These are phyloP conservation scores for Fusarium virguliforme DNA, from an alignment of 2,329 filamentous ascomycete species.

Conservation along the genomic window DNA sequence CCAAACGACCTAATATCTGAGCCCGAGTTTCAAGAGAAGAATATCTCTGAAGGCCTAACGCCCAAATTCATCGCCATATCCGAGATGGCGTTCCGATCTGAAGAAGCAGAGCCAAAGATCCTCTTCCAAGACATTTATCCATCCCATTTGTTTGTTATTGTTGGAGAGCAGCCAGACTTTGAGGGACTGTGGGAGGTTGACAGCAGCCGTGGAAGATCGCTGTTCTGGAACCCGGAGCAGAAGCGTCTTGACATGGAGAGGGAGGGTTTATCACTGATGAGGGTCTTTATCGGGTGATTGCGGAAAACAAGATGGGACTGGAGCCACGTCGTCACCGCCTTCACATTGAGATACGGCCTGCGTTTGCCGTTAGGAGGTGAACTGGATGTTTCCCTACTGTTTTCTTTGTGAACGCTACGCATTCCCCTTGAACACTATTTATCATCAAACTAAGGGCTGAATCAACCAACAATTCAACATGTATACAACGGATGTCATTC, in stretches of 20 bases:
- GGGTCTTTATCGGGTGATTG: background rate
- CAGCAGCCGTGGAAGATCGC: background rate
- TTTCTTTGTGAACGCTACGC: background rate
- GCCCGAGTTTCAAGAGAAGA: background rate
- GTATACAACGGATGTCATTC: too few species aligned
- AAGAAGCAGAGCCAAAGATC: accelerated
- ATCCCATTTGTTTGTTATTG: conserved; percentile 13
- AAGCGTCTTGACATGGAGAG: background rate
- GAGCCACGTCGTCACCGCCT: accelerated
- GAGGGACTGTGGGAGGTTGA: conserved; percentile 25
- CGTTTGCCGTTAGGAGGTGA: background rate
- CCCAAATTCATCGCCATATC: conserved; percentile 20
- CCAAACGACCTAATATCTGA: background rate
- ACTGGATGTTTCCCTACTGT: too few species aligned
- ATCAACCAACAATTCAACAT: too few species aligned
- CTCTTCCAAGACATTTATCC: background rate
- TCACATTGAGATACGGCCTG: conserved; percentile 12
- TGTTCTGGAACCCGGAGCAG: background rate
- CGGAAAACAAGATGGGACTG: background rate
- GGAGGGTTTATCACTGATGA: background rate
- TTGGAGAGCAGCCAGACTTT: conserved; percentile 12
- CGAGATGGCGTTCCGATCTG: background rate
- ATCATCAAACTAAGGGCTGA: background rate
- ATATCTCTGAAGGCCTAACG: background rate
- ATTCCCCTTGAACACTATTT: too few species aligned